Base-by-base conservation (phyloP, 2,329 filamentous ascomycete genomes). In the Trichoderma asperellum region DNA sequence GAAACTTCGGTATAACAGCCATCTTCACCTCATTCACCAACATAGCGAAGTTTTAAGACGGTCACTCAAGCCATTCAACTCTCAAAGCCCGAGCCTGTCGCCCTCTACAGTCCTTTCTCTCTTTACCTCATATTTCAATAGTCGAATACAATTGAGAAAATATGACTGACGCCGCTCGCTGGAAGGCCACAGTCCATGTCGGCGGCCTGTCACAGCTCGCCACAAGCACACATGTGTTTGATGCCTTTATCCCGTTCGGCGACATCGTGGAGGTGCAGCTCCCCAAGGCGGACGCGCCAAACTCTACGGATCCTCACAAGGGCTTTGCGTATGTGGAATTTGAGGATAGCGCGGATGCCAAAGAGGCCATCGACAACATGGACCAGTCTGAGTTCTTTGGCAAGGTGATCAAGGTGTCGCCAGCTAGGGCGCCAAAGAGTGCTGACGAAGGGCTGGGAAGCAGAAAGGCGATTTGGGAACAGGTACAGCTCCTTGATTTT, bases 311-410 rank as follows among this genome's bases (percentile, higher is more conserved):
- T 52, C 83, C 89, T 35, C 96, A 99, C 79, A 87, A 94, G 64
- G 96, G 96, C 0, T 99, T 98, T 80, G 96, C 94, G 70, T 98
- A 99, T 78, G 92, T 99, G 62, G 96, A 99, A 77, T 99, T 92
- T 77, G 94, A 97, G 75, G 87, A 93, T 69, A 86, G 89, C 14
- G 88, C 91, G 69, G 96, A 99, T 81, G 95, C 94, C 34, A 90
- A 90, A 76, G 95, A 98, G 81, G 96, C 96, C 62, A 97, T 99
- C 79, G 94, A 98, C 85, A 99, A 99, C 78, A 98, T 99, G 95
- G 93, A 99, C 78, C 94, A 97, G 79, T 92, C 94, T 71, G 95
- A 98, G 82, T 87, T 99, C 57, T 98, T 95, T 78, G 96, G 96
- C 12, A 89, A 93, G 70, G 91, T 96, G 16, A 91, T 99, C 79